Evolutionary conservation across 768 basidiomycete species (phyloP).

Genomic region (Boletus fagicola): DNA sequence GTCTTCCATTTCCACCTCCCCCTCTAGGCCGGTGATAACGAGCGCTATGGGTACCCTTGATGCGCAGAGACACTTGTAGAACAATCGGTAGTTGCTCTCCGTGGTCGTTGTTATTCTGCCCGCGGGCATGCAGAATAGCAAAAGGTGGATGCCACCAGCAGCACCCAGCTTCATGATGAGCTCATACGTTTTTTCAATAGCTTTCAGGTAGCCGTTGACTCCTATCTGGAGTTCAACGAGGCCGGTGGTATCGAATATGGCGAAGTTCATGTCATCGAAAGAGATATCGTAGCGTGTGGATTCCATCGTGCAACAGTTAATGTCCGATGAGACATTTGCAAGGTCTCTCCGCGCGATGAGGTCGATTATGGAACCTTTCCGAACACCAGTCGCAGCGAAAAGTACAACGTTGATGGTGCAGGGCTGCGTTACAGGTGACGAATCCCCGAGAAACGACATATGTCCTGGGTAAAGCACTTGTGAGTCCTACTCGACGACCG

Average conservation of each 20-base stretch:
- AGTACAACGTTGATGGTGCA: not conserved
- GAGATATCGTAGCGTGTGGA: not conserved
- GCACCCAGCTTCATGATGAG: not conserved
- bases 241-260: not conserved
- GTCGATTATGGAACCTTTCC: not conserved
- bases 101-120: not conserved
- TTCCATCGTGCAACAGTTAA: not conserved
- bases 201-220: not conserved
- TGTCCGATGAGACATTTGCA: too few relatives aligned
- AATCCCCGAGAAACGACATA: not conserved
- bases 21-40: too few relatives aligned
- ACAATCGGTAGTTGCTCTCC: conserved; percentile 37
- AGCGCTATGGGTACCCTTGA: too few relatives aligned
- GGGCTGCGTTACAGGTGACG: not conserved
- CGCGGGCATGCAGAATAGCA: not conserved
- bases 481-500: too few relatives aligned
- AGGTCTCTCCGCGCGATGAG: not conserved
- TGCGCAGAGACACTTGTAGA: too few relatives aligned
- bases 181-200: not conserved
- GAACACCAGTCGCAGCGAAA: not conserved
- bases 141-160: not conserved
- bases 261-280: not conserved
- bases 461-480: too few relatives aligned
- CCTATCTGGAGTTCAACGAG: not conserved
- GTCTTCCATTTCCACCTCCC: too few relatives aligned